Conservation (phyloP, 257 asterid species). For the Jacaranda mimosifolia region DNA sequence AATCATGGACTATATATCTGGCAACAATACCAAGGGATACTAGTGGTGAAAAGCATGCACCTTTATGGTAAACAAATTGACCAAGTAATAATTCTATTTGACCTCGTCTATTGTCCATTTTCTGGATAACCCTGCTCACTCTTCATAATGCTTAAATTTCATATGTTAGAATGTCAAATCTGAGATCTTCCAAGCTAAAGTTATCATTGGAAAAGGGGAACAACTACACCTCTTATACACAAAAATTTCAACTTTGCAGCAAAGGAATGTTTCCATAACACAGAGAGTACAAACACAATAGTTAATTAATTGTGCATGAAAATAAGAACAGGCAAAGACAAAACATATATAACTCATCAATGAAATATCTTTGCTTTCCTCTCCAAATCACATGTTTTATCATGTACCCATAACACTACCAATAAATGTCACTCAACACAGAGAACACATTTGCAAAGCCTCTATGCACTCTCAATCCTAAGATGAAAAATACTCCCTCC, state of each 20-base stretch:
- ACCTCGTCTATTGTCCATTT: constrained; percentile 10
- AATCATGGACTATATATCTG: neutral
- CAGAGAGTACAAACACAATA: neutral
- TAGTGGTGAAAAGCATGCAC: neutral
- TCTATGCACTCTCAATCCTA: neutral
- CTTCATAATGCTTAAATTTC: neutral
- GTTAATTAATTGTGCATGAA: neutral
- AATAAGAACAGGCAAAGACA: neutral
- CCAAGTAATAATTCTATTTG: neutral
- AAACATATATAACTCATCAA: neutral
- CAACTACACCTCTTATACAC: neutral
- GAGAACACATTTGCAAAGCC: no score
- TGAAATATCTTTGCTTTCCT: neutral
- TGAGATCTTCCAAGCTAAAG: neutral
- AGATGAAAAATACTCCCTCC: neutral
- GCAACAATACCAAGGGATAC: neutral
- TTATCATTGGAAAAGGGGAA: neutral
- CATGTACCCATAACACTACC: no score
- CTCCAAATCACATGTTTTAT: neutral
- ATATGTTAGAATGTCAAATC: neutral
- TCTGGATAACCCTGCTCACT: constrained; percentile 7
- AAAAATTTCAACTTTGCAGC: neutral
- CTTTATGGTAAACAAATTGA: constrained; percentile 2
- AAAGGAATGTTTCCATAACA: neutral
- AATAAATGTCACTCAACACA: no score